A percentile compares a stretch with the other conserved stretches of the same genome.
phyloP scores from a whole-genome alignment of 495 filamentous ascomycete species.

The Talaromyces trachyspermus region DNA sequence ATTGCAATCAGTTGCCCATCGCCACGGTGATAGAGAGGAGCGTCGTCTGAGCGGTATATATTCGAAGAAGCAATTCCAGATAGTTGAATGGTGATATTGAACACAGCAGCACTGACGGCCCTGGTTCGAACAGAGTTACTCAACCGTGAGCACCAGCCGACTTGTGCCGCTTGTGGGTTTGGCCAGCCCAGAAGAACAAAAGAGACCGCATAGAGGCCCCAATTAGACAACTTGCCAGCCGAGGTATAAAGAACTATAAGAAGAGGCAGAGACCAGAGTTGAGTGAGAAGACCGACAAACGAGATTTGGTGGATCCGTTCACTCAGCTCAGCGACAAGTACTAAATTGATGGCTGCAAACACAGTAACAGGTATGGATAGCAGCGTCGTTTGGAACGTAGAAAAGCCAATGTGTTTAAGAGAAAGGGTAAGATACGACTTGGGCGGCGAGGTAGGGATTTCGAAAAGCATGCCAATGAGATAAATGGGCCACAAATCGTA shows the following conservation, averaged over 20 bases:
- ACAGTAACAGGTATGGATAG: conserved; percentile 45
- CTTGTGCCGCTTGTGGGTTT: conserved; percentile 21
- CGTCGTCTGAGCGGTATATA: conserved; percentile 52
- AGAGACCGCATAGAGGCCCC: conserved; percentile 50
- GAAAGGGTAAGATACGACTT: conserved; percentile 54
- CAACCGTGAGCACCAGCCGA: conserved; percentile 36
- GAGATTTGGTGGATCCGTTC: conserved; percentile 44
- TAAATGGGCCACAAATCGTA: conserved; percentile 65
- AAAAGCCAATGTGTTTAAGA: conserved; percentile 51
- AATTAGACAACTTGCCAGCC: conserved; percentile 32
- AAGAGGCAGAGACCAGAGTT: conserved; percentile 22
- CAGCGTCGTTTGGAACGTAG: conserved; percentile 51
- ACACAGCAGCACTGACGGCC: conserved; percentile 46
- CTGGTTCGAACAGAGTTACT: conserved; percentile 47
- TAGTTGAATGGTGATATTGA: conserved; percentile 44
- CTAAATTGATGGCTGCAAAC: conserved; percentile 37
- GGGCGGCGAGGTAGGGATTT: conserved; percentile 40
- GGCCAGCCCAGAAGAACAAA: conserved; percentile 51
- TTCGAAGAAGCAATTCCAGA: conserved; percentile 45
- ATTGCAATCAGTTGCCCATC: conserved; percentile 43
- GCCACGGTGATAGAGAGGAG: conserved; percentile 45
- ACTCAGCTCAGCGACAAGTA: conserved; percentile 35
- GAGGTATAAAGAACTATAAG: conserved; percentile 38
- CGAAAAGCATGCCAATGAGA: conserved; percentile 45
- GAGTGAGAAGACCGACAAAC: conserved; percentile 25